Conservation (phyloP, 2,329 filamentous ascomycete species). For the Alternaria brassicicola region DNA sequence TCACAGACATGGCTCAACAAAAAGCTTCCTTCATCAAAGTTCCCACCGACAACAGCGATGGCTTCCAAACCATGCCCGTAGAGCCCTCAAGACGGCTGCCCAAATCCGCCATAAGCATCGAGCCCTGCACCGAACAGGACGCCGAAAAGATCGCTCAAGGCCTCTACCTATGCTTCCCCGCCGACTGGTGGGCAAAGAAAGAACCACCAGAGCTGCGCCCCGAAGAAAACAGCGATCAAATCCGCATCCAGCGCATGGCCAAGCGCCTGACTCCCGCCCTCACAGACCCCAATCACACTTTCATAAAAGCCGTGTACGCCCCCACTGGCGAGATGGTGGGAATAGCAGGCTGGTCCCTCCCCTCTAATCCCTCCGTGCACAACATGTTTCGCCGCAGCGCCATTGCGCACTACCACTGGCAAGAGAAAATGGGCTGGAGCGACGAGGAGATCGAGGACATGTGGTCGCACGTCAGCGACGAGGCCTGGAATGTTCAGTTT, state of each 20-base stretch:
- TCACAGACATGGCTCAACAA: constrained; percentile 15
- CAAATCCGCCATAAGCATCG: constrained; percentile 25
- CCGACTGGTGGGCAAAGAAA: constrained; percentile 26
- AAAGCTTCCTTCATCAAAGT: constrained; percentile 28
- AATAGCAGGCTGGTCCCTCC: constrained; percentile 37
- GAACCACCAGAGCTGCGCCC: constrained; percentile 31
- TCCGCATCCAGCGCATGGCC: constrained; percentile 27
- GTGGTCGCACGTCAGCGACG: constrained; percentile 25
- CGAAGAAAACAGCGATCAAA: not conserved
- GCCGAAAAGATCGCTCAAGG: constrained; percentile 31
- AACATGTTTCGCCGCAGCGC: constrained; percentile 31
- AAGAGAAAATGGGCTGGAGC: constrained; percentile 25
- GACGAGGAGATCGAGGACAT: constrained; percentile 36
- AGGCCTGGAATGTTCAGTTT: constrained; percentile 30
- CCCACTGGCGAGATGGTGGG: constrained; percentile 31
- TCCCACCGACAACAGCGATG: not conserved
- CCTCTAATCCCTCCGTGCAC: constrained; percentile 21
- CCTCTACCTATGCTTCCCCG: constrained; percentile 34
- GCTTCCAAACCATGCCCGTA: constrained; percentile 28
- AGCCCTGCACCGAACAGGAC: constrained; percentile 26
- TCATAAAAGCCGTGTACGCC: constrained; percentile 36
- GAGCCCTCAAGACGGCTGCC: constrained; percentile 25
- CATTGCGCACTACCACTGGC: constrained; percentile 28
- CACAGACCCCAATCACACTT: constrained; percentile 20
- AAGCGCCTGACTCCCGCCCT: constrained; percentile 30